phyloP scores from a whole-genome alignment of 208 protist genomes.

The Trypanosoma cruzi region DNA sequence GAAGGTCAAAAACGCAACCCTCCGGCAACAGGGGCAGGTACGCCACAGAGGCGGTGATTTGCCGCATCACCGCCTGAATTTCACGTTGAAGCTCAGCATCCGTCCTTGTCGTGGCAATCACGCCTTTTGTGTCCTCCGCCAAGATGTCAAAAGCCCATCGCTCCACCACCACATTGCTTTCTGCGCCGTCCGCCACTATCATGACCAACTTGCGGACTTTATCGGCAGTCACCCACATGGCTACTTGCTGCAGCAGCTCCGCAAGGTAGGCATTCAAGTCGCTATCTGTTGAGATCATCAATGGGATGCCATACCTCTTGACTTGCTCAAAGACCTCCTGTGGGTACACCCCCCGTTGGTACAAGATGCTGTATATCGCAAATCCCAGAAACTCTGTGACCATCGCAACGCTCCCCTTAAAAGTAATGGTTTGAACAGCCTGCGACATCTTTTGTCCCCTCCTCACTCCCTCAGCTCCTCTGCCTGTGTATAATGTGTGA shows the following conservation, averaged over 20 bases:
- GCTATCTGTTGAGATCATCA: constrained; percentile 95
- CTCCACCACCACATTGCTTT: constrained; percentile 86
- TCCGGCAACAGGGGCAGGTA: constrained; percentile 95
- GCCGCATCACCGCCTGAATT: constrained; percentile 96
- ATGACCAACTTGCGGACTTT: constrained; percentile 96
- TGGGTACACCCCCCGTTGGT: constrained; percentile 98
- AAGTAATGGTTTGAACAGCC: constrained; percentile 87
- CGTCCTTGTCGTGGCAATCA: constrained; percentile 15
- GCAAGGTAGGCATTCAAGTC: constrained; percentile 95
- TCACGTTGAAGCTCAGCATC: constrained; percentile 93
- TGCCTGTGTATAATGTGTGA: background rate
- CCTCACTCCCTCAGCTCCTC: no score
- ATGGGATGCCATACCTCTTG: constrained; percentile 95
- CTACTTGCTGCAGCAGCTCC: constrained; percentile 95
- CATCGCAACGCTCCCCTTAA: constrained; percentile 96
- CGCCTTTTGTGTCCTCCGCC: background rate
- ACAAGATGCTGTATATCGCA: constrained; percentile 94
- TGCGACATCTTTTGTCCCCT: constrained; percentile 34
- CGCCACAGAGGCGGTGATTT: constrained; percentile 97
- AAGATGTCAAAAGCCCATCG: constrained; percentile 96
- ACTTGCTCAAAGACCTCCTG: constrained; percentile 94
- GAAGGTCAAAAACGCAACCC: constrained; percentile 91
- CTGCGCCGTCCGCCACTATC: constrained; percentile 77
- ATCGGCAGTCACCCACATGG: constrained; percentile 89
- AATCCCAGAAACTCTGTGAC: constrained; percentile 98